phyloP scores from a whole-genome alignment of 192 early-diverging fungal genomes.

The Oehlia diaphana region DNA sequence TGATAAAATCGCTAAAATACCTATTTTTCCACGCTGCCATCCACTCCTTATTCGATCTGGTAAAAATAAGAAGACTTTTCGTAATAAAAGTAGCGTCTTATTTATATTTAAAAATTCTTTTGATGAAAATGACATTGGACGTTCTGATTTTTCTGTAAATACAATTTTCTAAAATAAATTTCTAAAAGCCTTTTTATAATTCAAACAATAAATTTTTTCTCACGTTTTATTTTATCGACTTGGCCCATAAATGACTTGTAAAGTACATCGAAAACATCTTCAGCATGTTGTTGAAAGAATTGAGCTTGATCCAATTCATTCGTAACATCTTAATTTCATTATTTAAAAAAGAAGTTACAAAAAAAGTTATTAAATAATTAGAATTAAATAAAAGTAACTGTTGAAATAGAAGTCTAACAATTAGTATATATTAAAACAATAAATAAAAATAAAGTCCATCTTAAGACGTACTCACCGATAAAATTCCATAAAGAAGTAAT shows the following conservation, averaged over 20 bases:
- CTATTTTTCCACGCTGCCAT: constrained; percentile 69
- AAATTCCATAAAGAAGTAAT: constrained; percentile 66
- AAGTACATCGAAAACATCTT: constrained; percentile 67
- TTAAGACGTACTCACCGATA: constrained; percentile 51
- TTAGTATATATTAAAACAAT: not conserved
- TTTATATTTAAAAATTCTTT: constrained; percentile 71
- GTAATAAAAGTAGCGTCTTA: constrained; percentile 60
- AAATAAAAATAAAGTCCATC: not conserved
- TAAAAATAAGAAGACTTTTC: constrained; percentile 66
- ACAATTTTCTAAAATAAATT: constrained; percentile 13
- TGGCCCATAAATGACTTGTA: constrained; percentile 67
- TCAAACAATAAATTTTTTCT: constrained; percentile 7
- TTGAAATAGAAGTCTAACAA: not conserved
- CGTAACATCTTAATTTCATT: constrained; percentile 45
- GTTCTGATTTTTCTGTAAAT: constrained; percentile 50
- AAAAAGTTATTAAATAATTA: not conserved
- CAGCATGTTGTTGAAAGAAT: constrained; percentile 78
- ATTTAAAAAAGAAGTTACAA: constrained; percentile 4
- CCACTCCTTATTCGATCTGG: constrained; percentile 71
- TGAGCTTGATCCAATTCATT: constrained; percentile 70
- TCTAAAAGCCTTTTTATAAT: not conserved
- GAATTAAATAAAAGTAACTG: not conserved
- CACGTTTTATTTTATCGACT: constrained; percentile 77
- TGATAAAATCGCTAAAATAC: constrained; percentile 33
- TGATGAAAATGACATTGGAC: constrained; percentile 49